Evolutionary conservation across 208 protist species (phyloP), one percentile per base, ranked within the genome.

Genomic region (Leishmania mexicana): DNA sequence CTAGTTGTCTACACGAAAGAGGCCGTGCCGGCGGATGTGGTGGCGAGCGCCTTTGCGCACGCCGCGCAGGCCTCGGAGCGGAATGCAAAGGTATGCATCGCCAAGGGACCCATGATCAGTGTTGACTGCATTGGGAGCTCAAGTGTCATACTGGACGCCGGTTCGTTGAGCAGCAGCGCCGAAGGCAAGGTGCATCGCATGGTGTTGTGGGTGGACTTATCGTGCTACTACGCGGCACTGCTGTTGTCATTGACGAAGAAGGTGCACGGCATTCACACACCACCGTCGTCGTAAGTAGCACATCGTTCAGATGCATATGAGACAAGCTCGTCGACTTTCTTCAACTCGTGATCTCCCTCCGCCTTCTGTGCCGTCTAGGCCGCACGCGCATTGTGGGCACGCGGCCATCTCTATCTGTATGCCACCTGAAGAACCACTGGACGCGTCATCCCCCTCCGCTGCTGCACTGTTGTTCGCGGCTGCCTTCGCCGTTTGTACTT

Each of bases 1-100:
- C 91, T 99, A 24, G 99, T 98, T 58, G 53, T 89, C 65, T 84
- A 83, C 40, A 89, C 99, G 11, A 87, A 90, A 31, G 99, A 98
- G 80, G 45, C 83, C 40, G 89, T 96, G 35, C 86, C 94, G 11
- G 99, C 98, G 65, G 95, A 99, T 58, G 78, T 98, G 28, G 97
- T 99, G 79, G 98, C 70, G 47, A 75, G 58, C 47, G 84, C 79
- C 24, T 83, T 90, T 19, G 74, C 99, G 38, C 97, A 98, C 84
- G 81, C 57, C 4, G 95, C 96, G 11, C 40, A 94, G 8, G 67
- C 42, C n/a, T 54, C 45, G 45, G 62, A 83, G 57, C 42, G n/a
- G 17, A 45, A 35, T 6, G 31, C 42, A 24, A 65, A 47, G 8
- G 24, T 62, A 7, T 79, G 49, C 19, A 38, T 53, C 19, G 19